Evolutionary conservation across 2,329 filamentous ascomycete genomes (phyloP), one percentile per base, ranked within the genome.

Genomic region (Neonectria sp.): DNA sequence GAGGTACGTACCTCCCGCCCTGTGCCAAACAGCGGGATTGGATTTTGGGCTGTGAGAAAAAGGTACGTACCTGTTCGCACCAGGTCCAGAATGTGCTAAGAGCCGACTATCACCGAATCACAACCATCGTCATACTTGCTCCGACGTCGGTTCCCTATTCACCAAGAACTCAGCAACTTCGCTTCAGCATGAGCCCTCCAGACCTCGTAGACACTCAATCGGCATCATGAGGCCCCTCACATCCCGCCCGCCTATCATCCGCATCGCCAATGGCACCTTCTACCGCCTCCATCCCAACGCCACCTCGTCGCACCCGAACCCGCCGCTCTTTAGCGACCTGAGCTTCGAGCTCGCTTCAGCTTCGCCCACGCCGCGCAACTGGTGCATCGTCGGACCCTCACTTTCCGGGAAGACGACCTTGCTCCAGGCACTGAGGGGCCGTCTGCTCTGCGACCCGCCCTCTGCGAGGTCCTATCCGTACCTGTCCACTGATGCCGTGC

Each of bases 381-480:
- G 95, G 95, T 93, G 93, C 45, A 85, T 99, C 45, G 86, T 98
- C 29, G 95, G 94, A 0, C 90, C 94, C 0, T 95, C 93, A 0
- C 88, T 92, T 1, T 88, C 91, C 1, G 93, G 93, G 1, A 93
- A 95, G 78, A 97, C 95, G 1, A 92, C 92, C 0, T 91, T 99
- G 63, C 86, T 98, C 4, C 89, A 97, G 67, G 84, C 95, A 24
- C 84, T 98, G 11, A 86, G 91, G 35, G 95, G 95, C 9, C 88
- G 92, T 65, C 87, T 95, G 71, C 83, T 97, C 35, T 93, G 90
- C 77, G 83, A 93, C 7, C 95, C 95, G 5, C 92, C 95, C 0
- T 87, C 85, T 4, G 92, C 93, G 2, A 88, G 95, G 52, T 90
- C 90, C 7, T 98, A 91, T 77, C 96, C 96, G 0, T 93, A 92